phyloP scores from a whole-genome alignment of 305 asterid genomes.

The Ilex paraguariensis region DNA sequence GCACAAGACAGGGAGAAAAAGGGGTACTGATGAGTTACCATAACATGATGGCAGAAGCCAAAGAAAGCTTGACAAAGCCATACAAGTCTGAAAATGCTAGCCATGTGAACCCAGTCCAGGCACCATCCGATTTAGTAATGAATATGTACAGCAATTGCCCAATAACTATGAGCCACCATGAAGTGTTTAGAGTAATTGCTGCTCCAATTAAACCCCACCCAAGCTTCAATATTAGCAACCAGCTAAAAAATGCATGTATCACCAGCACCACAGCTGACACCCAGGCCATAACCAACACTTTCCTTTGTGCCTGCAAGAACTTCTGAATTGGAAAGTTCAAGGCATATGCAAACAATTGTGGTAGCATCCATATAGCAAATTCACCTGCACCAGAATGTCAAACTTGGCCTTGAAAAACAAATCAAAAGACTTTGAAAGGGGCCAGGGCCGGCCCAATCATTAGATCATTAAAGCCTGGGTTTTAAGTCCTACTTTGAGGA shows the following conservation, averaged over 20 bases:
- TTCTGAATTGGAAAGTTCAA: constrained; percentile 73
- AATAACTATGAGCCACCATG: constrained; percentile 69
- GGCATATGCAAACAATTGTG: constrained; percentile 75
- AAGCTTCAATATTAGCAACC: constrained; percentile 58
- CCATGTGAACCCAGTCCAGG: constrained; percentile 80
- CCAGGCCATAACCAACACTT: constrained; percentile 68
- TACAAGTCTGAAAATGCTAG: constrained; percentile 63
- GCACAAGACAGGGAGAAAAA: background rate
- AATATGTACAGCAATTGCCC: constrained; percentile 49
- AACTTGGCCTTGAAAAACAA: no score
- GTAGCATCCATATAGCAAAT: constrained; percentile 71
- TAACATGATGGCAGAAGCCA: constrained; percentile 75
- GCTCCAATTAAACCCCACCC: constrained; percentile 65
- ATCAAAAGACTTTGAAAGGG: no score
- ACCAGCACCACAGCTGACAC: constrained; percentile 46
- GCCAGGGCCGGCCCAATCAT: no score
- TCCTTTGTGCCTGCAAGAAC: constrained; percentile 76
- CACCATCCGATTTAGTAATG: constrained; percentile 58
- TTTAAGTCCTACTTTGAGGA: no score
- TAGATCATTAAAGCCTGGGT: no score
- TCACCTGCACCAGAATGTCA: constrained; percentile 37
- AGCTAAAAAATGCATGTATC: constrained; percentile 52
- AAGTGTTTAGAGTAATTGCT: constrained; percentile 52
- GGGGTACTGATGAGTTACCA: constrained; percentile 27
- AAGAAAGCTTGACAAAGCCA: constrained; percentile 56